Evolutionary conservation across 768 basidiomycete species (phyloP).

Genomic region (Mrakia blollopis): DNA sequence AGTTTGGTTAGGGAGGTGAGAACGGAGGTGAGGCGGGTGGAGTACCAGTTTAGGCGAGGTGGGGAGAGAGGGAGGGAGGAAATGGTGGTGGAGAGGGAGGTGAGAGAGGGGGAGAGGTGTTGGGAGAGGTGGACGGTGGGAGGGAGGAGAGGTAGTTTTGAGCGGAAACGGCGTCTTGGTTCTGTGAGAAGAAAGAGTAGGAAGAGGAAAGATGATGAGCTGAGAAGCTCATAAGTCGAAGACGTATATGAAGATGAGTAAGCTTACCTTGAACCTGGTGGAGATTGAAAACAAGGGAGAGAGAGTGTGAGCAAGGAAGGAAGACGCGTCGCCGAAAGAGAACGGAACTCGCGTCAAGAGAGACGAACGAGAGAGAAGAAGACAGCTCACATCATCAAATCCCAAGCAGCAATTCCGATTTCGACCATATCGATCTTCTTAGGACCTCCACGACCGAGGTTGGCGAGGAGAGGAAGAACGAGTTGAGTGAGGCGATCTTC

Average conservation of each 20-base stretch:
- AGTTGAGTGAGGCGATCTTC: constrained; percentile 20
- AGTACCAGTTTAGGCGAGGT: background rate
- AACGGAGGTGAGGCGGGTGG: background rate
- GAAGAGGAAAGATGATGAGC: background rate
- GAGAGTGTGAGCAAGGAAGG: no score
- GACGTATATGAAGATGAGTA: no score
- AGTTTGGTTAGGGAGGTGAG: background rate
- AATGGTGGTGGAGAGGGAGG: background rate
- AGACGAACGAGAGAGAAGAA: background rate
- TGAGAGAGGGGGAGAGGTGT: background rate
- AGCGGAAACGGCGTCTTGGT: background rate
- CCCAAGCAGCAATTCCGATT: constrained; percentile 30
- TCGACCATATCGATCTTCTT: constrained; percentile 19
- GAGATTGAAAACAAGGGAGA: no score
- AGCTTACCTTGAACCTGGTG: no score
- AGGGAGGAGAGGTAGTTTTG: background rate
- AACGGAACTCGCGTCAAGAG: background rate
- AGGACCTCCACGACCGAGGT: background rate
- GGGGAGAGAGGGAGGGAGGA: background rate
- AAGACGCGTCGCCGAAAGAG: no score
- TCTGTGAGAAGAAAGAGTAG: background rate
- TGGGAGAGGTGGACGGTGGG: background rate
- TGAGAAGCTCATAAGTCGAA: background rate
- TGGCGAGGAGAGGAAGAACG: constrained; percentile 16
- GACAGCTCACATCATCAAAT: constrained; percentile 18